These are phyloP conservation scores for Herpetomonas muscarum DNA, from an alignment of 208 protist species.

Conservation along the genomic window DNA sequence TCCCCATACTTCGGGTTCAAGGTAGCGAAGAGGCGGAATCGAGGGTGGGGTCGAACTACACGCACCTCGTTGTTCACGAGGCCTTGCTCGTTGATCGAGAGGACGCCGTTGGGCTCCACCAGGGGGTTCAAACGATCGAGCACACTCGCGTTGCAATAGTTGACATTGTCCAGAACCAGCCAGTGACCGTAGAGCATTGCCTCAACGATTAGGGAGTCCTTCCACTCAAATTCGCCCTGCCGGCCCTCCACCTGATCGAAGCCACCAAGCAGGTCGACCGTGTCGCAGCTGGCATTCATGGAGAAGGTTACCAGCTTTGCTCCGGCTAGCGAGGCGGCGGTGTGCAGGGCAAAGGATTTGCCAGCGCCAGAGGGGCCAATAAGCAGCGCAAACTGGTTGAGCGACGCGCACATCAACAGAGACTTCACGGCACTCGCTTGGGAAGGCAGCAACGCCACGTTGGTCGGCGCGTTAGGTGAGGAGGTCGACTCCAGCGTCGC, in stretches of 20 bases:
- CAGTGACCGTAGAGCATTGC: conserved; percentile 96
- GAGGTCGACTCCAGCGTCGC: background rate
- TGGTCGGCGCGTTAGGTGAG: conserved; percentile 6
- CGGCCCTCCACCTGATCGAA: conserved; percentile 98
- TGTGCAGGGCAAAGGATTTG: conserved; percentile 95
- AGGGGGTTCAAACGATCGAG: conserved; percentile 99
- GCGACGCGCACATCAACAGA: conserved; percentile 86
- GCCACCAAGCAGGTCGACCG: conserved; percentile 98
- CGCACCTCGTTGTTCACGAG: conserved; percentile 92
- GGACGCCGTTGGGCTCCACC: conserved; percentile 96
- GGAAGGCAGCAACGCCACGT: conserved; percentile 66
- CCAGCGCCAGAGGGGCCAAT: conserved; percentile 93
- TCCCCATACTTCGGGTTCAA: conserved; percentile 98
- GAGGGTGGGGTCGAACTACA: conserved; percentile 93
- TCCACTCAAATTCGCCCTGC: conserved; percentile 98
- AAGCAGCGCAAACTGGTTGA: conserved; percentile 96
- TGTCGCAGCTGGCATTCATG: conserved; percentile 98
- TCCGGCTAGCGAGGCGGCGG: conserved; percentile 91
- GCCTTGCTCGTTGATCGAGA: conserved; percentile 96
- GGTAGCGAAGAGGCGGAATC: conserved; percentile 99
- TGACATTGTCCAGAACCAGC: conserved; percentile 99
- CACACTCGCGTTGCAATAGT: conserved; percentile 99
- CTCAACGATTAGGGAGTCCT: conserved; percentile 97
- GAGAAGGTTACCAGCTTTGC: conserved; percentile 94
- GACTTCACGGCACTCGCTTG: conserved; percentile 68